Percentiles rank a stretch among this genome's conserved stretches.
Evolutionary conservation across 2,329 filamentous ascomycete genomes (phyloP).

Genomic region (Blastomyces gilchristii): DNA sequence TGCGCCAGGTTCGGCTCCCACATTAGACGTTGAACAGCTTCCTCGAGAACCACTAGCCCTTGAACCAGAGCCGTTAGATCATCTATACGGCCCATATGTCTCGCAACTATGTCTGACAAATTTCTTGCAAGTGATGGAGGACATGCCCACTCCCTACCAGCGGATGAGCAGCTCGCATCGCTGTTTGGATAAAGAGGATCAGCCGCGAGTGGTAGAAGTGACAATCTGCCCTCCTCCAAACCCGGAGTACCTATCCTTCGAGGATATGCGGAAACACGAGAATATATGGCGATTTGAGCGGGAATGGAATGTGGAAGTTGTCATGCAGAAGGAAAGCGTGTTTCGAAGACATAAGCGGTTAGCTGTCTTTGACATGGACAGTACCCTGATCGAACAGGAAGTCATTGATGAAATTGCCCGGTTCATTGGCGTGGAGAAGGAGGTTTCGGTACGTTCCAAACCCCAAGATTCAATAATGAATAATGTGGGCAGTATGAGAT

Average conservation of each 20-base stretch:
- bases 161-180: conserved; percentile 40
- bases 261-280: conserved; percentile 68
- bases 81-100: conserved; percentile 46
- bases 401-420: conserved; percentile 92
- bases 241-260: conserved; percentile 43
- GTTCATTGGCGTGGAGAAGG: conserved; percentile 66
- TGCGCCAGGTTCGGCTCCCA: conserved; percentile 40
- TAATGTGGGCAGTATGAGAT: neutral
- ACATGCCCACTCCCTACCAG: conserved; percentile 40
- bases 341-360: conserved; percentile 72
- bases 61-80: conserved; percentile 45
- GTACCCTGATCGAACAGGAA: conserved; percentile 91
- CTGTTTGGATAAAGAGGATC: conserved; percentile 38
- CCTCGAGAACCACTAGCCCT: conserved; percentile 46
- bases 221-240: conserved; percentile 42
- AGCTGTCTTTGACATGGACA: conserved; percentile 98
- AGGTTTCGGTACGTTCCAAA: conserved; percentile 52
- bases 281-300: conserved; percentile 73
- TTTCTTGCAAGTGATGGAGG: conserved; percentile 44
- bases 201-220: conserved; percentile 44
- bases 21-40: conserved; percentile 42
- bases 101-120: conserved; percentile 47
- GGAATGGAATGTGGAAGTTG: conserved; percentile 80
- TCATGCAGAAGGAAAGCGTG: conserved; percentile 62
- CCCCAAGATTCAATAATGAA: neutral